These are phyloP conservation scores for Clitocybe nebularis DNA, from an alignment of 1,284 basidiomycete genomes.

Conservation along the genomic window DNA sequence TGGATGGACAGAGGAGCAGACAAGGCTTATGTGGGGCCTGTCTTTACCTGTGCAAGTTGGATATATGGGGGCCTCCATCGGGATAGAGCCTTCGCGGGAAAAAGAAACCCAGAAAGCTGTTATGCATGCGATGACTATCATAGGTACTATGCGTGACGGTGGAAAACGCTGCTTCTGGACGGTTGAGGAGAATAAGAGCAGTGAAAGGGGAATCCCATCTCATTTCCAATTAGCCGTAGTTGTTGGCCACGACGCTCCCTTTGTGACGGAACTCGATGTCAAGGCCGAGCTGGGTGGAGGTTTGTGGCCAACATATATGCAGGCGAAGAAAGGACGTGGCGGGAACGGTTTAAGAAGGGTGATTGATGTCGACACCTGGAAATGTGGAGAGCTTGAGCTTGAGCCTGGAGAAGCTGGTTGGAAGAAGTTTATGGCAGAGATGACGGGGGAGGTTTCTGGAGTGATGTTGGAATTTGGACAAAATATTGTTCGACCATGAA, in stretches of 20 bases:
- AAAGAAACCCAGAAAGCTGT: slow-evolving; percentile 17
- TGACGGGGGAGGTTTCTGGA: slow-evolving; percentile 18
- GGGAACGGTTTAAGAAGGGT: slow-evolving; percentile 12
- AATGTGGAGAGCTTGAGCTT: slow-evolving; percentile 18
- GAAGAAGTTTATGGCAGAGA: slow-evolving; percentile 17
- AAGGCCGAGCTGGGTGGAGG: slow-evolving; percentile 18
- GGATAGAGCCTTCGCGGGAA: slow-evolving; percentile 15
- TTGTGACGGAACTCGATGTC: slow-evolving; percentile 17
- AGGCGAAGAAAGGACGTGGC: slow-evolving; percentile 15
- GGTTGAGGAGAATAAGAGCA: slow-evolving; percentile 19
- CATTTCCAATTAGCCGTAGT: slow-evolving; percentile 19
- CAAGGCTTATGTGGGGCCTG: slow-evolving; percentile 16
- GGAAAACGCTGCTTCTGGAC: slow-evolving; percentile 18
- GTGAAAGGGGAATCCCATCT: slow-evolving; percentile 19
- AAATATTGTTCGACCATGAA: slow-evolving; percentile 16
- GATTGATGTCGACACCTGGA: slow-evolving; percentile 20
- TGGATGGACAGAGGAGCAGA: slow-evolving; percentile 22
- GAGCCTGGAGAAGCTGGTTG: slow-evolving; percentile 16
- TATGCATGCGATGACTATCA: slow-evolving; percentile 21
- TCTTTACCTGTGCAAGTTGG: slow-evolving; percentile 11
- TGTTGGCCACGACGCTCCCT: slow-evolving; percentile 16
- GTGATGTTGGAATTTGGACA: slow-evolving; percentile 16
- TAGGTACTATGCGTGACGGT: slow-evolving; percentile 14
- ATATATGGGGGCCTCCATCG: slow-evolving; percentile 11
- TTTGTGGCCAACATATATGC: slow-evolving; percentile 16